Base-by-base conservation (phyloP, 2,329 filamentous ascomycete species). In the Neofusicoccum cordaticola region DNA sequence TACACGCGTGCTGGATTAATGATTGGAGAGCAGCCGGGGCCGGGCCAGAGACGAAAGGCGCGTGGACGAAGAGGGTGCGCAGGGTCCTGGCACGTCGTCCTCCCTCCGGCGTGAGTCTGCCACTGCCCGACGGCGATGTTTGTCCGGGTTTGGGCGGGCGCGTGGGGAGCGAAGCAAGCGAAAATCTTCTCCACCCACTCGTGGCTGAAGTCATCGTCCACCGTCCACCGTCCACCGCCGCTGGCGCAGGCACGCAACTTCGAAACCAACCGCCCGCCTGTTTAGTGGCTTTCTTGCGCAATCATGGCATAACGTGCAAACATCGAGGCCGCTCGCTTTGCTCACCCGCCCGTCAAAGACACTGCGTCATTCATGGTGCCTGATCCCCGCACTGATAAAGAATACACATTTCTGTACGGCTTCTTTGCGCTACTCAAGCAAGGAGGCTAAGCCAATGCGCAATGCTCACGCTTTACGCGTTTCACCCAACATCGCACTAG, bases 401-500 rank as follows among this genome's bases (percentile, higher is more conserved):
- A 31, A 31, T 37, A 34, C 17, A 60, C 31, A 22, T 34, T 45
- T 47, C 34, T 48, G 34, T 39, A 51, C 50, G 34, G n/a, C 50
- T 13, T 39, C 37, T 47, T 31, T 60, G 56, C 22, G 9, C 56
- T 47, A 37, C 5, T 37, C 11, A 58, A 19, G 56, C 42, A 47
- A 47, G 15, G 27, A 60, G 17, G 56, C n/a, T 19, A 60, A 48
- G 42, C 56, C 56, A 47, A 60, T 47, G 41, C 53, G n/a, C 22
- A 6, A 6, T 15, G 27, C 31, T 27, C 56, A 22, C 42, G 31
- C 42, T 37, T 37, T 60, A 11, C 56, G 42, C 27, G 56, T 48
- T 47, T 39, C 42, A 47, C 56, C 56, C 56, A 45, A 58, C 56
- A 58, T 58, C 56, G 56, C 42, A 60, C 42, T 47, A 60, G 56